phyloP scores from a whole-genome alignment of 441 rosid genomes.

The Melastoma candidum region DNA sequence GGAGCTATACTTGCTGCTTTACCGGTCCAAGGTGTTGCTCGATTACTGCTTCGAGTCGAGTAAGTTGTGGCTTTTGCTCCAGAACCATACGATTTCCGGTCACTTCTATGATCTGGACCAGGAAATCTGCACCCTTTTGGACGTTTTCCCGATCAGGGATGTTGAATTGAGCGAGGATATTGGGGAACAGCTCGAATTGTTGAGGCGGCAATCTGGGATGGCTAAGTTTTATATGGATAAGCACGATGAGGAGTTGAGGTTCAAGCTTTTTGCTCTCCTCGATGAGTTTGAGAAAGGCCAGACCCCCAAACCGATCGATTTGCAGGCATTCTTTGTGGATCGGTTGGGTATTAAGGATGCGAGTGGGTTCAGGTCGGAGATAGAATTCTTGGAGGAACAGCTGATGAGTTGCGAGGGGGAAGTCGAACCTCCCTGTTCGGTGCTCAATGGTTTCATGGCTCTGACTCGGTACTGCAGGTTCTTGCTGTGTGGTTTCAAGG shows the following conservation, averaged over 20 bases:
- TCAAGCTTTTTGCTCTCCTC: slow-evolving; percentile 44
- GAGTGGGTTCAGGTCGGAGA: slow-evolving; percentile 47
- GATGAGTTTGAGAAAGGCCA: slow-evolving; percentile 52
- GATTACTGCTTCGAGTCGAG: slow-evolving; percentile 71
- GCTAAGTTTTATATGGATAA: slow-evolving; percentile 47
- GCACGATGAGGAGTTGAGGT: slow-evolving; percentile 57
- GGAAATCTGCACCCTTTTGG: slow-evolving; percentile 82
- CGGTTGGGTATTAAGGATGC: slow-evolving; percentile 48
- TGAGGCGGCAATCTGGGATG: slow-evolving; percentile 51
- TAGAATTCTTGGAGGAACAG: slow-evolving; percentile 87
- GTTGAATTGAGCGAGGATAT: slow-evolving; percentile 54
- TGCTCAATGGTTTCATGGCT: slow-evolving; percentile 76
- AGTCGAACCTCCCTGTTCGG: slow-evolving; percentile 66
- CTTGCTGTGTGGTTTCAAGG: slow-evolving; percentile 48
- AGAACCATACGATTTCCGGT: slow-evolving; percentile 68
- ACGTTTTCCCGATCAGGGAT: slow-evolving; percentile 61
- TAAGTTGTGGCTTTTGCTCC: slow-evolving; percentile 85
- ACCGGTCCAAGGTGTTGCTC: slow-evolving; percentile 69
- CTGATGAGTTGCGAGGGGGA: slow-evolving; percentile 74
- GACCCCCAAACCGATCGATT: slow-evolving; percentile 30
- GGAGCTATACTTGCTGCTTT: slow-evolving; percentile 71
- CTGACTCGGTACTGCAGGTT: slow-evolving; percentile 68
- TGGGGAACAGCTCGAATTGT: slow-evolving; percentile 60
- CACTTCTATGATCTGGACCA: slow-evolving; percentile 88
- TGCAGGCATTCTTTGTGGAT: slow-evolving; percentile 52